phyloP scores from a whole-genome alignment of 1,139 yeast genomes.

The Insectozyma bohioensis region DNA sequence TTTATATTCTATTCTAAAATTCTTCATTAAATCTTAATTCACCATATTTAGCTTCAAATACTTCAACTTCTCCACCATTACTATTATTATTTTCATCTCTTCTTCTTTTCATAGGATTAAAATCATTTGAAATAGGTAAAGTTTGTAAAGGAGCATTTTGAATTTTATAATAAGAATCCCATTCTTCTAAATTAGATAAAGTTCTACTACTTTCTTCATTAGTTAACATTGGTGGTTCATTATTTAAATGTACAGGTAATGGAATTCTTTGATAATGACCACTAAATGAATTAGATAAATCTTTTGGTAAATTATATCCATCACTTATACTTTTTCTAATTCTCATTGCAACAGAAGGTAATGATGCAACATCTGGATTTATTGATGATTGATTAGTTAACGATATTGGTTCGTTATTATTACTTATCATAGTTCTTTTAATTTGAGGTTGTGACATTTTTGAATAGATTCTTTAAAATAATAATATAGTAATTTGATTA shows the following conservation, averaged over 20 bases:
- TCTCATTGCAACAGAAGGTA: conserved; percentile 67
- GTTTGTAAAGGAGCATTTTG: conserved; percentile 17
- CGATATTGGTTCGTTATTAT: no score
- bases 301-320: conserved; percentile 44
- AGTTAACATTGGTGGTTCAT: conserved; percentile 41
- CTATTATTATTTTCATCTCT: conserved; percentile 25
- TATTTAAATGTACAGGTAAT: conserved; percentile 44
- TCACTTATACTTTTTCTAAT: conserved; percentile 66
- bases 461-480: no score
- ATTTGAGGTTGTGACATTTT: no score
- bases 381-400: conserved; percentile 4
- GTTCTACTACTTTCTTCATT: conserved; percentile 40
- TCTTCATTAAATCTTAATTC: conserved; percentile 46
- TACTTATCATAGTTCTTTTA: no score
- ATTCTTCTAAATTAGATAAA: conserved; percentile 16
- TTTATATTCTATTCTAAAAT: no score
- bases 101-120: conserved; percentile 35
- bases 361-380: conserved; percentile 18
- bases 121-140: conserved; percentile 23
- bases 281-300: conserved; percentile 15
- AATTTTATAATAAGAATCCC: conserved; percentile 17
- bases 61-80: conserved; percentile 16
- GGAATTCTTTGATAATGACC: conserved; percentile 41
- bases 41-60: conserved; percentile 36
- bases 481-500: no score